Evolutionary conservation across 495 filamentous ascomycete genomes (phyloP), one percentile per base, ranked within the genome.

Genomic region (Penicillium flavigenum): DNA sequence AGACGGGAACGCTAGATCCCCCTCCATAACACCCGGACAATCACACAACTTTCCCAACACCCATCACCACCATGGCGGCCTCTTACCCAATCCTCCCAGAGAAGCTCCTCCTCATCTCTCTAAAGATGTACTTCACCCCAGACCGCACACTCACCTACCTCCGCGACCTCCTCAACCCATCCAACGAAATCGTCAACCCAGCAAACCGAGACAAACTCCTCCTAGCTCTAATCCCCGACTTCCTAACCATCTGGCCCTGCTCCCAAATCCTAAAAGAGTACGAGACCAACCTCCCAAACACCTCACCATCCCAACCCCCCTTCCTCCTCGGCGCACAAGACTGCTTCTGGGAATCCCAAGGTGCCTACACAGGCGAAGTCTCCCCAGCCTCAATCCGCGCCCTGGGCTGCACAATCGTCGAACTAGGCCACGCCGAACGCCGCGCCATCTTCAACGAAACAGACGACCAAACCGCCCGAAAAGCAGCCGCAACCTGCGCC

Each of bases 101-200:
- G 58, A 87, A 83, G 56, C 78, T 92, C 51, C 80, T 95, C 49
- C 88, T 89, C 66, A 85, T 92, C 68, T 89, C 85, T 51, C 81
- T 89, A 22, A 93, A 95, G 67, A 89, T 91, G 84, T 93, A 93
- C 79, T 92, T 92, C 71, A 81, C 82, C 72, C 80, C 85, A 20
- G 70, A 81, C 19, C 75, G 75, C 53, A 92, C 90, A 14, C 73
- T 76, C 51, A 61, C 73, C 45, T 95, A 90, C 75, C 73, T 87
- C 57, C 66, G 73, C 43, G 72, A 75, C 54, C 73, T 92, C 39
- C 75, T 86, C 20, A 63, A 76, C 47, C 79, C 77, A 51, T 41
- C 61, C 43, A 70, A 72, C 65, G 55, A 69, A 57, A 73, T 71
- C 42, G 67, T 76, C 51, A 69, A 66, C 20, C 65, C 76, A 27